These are phyloP conservation scores for Saccharomycopsis fodiens DNA, from an alignment of 805 yeast species.

Conservation along the genomic window DNA sequence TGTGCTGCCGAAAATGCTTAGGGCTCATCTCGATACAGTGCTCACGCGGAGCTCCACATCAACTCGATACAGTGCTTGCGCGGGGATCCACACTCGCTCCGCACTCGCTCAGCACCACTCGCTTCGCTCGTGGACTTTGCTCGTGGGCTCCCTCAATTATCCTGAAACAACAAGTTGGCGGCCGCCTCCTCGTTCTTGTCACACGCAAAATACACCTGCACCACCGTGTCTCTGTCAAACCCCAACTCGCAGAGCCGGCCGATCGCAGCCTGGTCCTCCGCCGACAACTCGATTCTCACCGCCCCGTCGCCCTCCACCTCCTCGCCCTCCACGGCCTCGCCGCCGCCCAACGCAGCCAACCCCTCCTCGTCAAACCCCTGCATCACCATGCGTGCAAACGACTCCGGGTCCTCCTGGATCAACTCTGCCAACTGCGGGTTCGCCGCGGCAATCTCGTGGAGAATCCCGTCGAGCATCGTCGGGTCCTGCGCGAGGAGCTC, in stretches of 20 bases:
- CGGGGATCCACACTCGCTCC: too few relatives aligned
- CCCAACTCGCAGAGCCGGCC: conserved; percentile 87
- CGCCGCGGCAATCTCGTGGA: conserved; percentile 72
- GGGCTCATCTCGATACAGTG: too few relatives aligned
- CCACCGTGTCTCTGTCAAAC: conserved; percentile 77
- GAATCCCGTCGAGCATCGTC: conserved; percentile 73
- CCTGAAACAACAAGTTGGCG: conserved; percentile 87
- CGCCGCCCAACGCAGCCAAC: conserved; percentile 38
- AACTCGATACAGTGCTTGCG: too few relatives aligned
- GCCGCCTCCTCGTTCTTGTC: conserved; percentile 96
- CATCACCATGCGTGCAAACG: conserved; percentile 65
- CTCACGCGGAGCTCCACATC: too few relatives aligned
- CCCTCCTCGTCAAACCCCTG: conserved; percentile 48
- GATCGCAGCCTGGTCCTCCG: conserved; percentile 85
- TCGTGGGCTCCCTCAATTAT: too few relatives aligned
- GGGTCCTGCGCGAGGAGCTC: conserved; percentile 80
- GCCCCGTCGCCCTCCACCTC: conserved; percentile 33
- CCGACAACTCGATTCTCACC: conserved; percentile 56
- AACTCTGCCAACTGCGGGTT: conserved; percentile 81
- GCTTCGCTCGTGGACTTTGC: too few relatives aligned
- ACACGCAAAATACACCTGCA: conserved; percentile 95
- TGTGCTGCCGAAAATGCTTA: too few relatives aligned
- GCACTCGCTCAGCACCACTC: too few relatives aligned
- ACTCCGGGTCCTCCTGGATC: conserved; percentile 85
- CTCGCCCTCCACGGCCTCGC: conserved; percentile 26